Conservation (phyloP, 2,329 filamentous ascomycete genomes). For the Cercospora beticola region DNA sequence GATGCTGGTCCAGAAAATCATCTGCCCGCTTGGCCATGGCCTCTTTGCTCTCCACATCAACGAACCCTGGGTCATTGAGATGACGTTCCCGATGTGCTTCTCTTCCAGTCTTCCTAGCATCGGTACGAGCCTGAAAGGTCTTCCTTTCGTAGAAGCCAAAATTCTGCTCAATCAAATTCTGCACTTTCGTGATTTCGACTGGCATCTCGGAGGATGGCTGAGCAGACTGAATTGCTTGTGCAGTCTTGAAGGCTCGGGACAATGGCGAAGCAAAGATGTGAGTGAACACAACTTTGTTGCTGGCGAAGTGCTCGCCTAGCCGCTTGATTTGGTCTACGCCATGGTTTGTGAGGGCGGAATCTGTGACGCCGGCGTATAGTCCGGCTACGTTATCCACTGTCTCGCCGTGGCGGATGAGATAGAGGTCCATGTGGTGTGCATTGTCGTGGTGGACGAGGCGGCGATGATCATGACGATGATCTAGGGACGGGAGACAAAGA, state of each 20-base stretch:
- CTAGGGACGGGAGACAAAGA: neutral
- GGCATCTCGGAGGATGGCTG: conserved; percentile 40
- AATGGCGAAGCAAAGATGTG: conserved; percentile 77
- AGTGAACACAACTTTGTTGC: conserved; percentile 63
- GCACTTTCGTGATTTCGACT: conserved; percentile 44
- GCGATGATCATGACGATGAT: neutral
- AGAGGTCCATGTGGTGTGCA: conserved; percentile 7
- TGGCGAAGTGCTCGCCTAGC: conserved; percentile 66
- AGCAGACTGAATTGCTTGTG: conserved; percentile 61
- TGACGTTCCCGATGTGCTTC: conserved; percentile 43
- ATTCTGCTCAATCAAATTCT: conserved; percentile 68
- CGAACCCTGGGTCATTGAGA: conserved; percentile 46
- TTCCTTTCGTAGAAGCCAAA: conserved; percentile 70
- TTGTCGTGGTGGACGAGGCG: neutral
- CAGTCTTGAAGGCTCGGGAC: conserved; percentile 70
- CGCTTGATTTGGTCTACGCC: conserved; percentile 75
- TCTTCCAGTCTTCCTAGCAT: conserved; percentile 39
- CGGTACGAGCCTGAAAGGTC: conserved; percentile 50
- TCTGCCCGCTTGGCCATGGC: conserved; percentile 65
- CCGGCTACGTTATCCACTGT: conserved; percentile 82
- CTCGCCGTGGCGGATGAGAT: conserved; percentile 61
- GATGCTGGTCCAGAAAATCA: conserved; percentile 63
- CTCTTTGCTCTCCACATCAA: conserved; percentile 65
- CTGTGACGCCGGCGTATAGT: conserved; percentile 75
- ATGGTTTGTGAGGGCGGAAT: conserved; percentile 78